Base-by-base conservation (phyloP, 2,329 filamentous ascomycete genomes). In the Lecanosticta acicola region DNA sequence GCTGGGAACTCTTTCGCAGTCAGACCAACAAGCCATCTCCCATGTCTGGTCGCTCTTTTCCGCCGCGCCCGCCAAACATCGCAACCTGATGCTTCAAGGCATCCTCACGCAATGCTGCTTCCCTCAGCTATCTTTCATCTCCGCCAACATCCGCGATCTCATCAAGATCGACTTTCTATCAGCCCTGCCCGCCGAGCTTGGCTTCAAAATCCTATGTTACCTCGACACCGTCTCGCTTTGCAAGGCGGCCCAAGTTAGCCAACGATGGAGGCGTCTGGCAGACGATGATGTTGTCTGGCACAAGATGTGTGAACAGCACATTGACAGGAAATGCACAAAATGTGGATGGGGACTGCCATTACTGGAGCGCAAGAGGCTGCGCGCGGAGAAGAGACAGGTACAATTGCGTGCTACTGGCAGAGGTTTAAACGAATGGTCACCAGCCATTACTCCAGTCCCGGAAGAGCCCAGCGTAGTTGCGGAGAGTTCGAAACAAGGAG, bases 31-130 rank as follows among this genome's bases (percentile, higher is more conserved):
- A 69, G 90, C 87, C 62, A 96, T 98, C 60, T 88, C 90, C 26
- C 91, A 96, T 61, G 90, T 97, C 45, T 98, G 93, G 93, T 94
- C 91, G 0, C 76, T 97, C 39, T 98, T 98, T 72, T 97, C 91
- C 0, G 93, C 93, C 32, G 90, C 93, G 0, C 93, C 93, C 0
- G 79, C 88, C 8, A 95, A 94, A 65, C 91, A 97, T 62, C 84
- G 93, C 57, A 91, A 94, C 53, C 77, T 98, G 49, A 97, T 98
- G 87, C 78, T 98, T 5, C 89, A 95, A 66, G 93, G 93, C 56
- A 91, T 98, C 59, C 83, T 98, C 50, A 85, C 91, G 0, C 90
- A 97, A 66, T 97, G 91, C 68, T 98, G 93, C 71, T 97, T 98
- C 62, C 91, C 93, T 1, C 93, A 98, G 62, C 80, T 98, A 4